Conservation (phyloP, 139 green algal species). For the Tetratostichococcus sp. region DNA sequence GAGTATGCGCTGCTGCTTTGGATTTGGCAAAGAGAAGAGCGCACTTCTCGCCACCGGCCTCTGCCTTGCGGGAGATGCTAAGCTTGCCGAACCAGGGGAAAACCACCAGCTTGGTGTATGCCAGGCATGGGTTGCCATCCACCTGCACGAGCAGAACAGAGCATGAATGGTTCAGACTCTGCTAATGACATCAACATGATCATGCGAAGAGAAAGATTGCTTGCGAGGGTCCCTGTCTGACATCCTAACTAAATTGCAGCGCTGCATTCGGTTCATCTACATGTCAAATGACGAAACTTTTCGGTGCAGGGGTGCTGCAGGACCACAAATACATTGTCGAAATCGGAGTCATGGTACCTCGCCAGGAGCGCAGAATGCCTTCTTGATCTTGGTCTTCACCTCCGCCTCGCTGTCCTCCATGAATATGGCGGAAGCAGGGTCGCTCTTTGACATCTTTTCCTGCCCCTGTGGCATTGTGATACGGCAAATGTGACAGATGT, state of each 20-base stretch:
- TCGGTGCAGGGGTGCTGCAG: too few relatives aligned
- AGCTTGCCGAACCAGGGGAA: conserved; percentile 88
- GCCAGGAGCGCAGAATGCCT: conserved; percentile 89
- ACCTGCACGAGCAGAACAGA: conserved; percentile 25
- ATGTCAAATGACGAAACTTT: too few relatives aligned
- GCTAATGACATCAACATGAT: too few relatives aligned
- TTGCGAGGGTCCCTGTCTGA: too few relatives aligned
- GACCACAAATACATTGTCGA: too few relatives aligned
- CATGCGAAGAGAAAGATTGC: too few relatives aligned
- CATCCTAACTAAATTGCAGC: too few relatives aligned
- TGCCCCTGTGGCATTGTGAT: conserved; percentile 84
- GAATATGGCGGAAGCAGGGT: conserved; percentile 97
- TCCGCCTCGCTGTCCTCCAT: conserved; percentile 92
- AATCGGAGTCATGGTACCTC: too few relatives aligned
- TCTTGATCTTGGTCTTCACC: conserved; percentile 97
- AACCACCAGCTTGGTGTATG: conserved; percentile 90
- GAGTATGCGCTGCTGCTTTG: background rate
- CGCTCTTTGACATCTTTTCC: conserved; percentile 99
- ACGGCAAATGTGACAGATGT: background rate
- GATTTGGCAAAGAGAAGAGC: background rate
- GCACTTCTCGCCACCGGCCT: conserved; percentile 77
- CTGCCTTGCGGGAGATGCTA: conserved; percentile 58
- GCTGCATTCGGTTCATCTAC: too few relatives aligned
- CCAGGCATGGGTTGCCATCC: conserved; percentile 89
- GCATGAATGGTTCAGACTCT: too few relatives aligned